phyloP scores from a whole-genome alignment of 2,329 filamentous ascomycete genomes.

The Massarina eburnea region DNA sequence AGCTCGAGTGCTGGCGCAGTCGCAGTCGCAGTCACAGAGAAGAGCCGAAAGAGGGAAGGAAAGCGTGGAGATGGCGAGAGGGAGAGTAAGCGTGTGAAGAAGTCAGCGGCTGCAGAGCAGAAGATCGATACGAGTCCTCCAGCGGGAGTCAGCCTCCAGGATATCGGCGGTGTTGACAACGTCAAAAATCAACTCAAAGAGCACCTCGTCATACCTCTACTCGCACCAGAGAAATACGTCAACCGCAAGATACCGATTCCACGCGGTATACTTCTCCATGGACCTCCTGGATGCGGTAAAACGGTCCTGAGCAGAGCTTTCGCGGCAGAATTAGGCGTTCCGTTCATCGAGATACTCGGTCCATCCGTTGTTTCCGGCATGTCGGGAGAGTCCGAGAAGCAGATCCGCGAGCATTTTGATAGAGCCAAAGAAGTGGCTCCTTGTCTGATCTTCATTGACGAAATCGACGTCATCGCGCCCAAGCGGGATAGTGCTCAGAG shows the following conservation, averaged over 20 bases:
- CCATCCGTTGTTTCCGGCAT: conserved; percentile 82
- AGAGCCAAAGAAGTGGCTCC: conserved; percentile 84
- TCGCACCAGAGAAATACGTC: conserved; percentile 66
- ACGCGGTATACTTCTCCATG: conserved; percentile 76
- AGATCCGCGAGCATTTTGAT: conserved; percentile 81
- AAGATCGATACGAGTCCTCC: conserved; percentile 66
- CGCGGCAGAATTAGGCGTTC: conserved; percentile 72
- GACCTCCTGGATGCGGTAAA: conserved; percentile 83
- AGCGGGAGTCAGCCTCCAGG: conserved; percentile 66
- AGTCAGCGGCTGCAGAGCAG: conserved; percentile 33
- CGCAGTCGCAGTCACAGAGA: conserved; percentile 24
- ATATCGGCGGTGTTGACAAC: conserved; percentile 75
- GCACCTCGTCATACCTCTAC: conserved; percentile 72
- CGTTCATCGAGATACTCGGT: conserved; percentile 80
- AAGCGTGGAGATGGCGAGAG: conserved; percentile 73
- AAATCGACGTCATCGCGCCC: conserved; percentile 87
- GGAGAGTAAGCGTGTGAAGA: conserved; percentile 65
- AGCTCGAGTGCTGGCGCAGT: background rate
- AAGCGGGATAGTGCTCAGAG: conserved; percentile 81
- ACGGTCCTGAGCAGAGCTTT: conserved; percentile 81
- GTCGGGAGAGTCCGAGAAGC: conserved; percentile 87
- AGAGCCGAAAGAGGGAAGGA: conserved; percentile 49
- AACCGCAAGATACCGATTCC: conserved; percentile 68
- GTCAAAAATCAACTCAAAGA: conserved; percentile 70
- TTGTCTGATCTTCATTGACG: conserved; percentile 87